Conservation (phyloP, 129 eudicot genomes). For the Chrysanthemum lavandulifolium region DNA sequence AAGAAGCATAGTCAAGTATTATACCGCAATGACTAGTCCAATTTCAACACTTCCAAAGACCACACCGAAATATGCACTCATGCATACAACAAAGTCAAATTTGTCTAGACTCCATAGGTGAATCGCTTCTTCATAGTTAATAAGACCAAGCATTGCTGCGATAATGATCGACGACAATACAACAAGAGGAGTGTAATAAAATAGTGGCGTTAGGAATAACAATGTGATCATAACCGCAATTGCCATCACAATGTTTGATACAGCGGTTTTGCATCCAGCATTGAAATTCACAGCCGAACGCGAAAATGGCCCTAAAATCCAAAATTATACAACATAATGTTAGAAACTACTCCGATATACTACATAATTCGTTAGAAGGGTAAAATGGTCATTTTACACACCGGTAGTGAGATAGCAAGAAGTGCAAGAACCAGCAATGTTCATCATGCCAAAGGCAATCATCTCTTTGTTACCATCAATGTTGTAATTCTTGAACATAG, state of each 20-base stretch:
- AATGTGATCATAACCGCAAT: slow-evolving; percentile 79
- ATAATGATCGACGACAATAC: slow-evolving; percentile 80
- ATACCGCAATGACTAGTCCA: slow-evolving; percentile 83
- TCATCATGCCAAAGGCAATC: slow-evolving; percentile 98
- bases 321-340: neutral
- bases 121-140: slow-evolving; percentile 82
- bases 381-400: slow-evolving; percentile 23
- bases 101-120: slow-evolving; percentile 85
- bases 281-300: slow-evolving; percentile 94
- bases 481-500: slow-evolving; percentile 93
- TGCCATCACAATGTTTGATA: slow-evolving; percentile 92
- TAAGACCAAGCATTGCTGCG: slow-evolving; percentile 93
- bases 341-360: neutral
- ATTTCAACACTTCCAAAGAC: slow-evolving; percentile 78
- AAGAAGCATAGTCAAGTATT: neutral
- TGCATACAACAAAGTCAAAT: slow-evolving; percentile 81
- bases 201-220: slow-evolving; percentile 72
- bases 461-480: slow-evolving; percentile 99
- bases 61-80: slow-evolving; percentile 85
- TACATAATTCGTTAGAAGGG: neutral
- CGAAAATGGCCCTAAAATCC: slow-evolving; percentile 78
- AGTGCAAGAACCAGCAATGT: slow-evolving; percentile 91
- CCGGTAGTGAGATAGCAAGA: slow-evolving; percentile 97
- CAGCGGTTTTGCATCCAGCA: slow-evolving; percentile 96
- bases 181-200: slow-evolving; percentile 83